phyloP scores from a whole-genome alignment of 306 rosid genomes.

The Vigna mungo region DNA sequence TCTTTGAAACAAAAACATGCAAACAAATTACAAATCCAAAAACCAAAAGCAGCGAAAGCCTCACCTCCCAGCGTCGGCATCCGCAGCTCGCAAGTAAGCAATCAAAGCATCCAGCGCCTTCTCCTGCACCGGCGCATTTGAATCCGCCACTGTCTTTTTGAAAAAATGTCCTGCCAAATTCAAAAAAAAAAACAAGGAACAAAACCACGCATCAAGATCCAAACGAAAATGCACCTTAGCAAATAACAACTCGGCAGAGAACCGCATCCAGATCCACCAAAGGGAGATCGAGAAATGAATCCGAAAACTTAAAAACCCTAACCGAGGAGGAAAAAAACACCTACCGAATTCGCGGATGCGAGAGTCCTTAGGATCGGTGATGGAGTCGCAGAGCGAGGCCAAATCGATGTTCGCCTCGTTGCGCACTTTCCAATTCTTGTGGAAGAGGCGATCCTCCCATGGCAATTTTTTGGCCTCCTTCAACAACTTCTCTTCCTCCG shows the following conservation, averaged over 20 bases:
- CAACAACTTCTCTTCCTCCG: conserved; percentile 95
- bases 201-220: conserved; percentile 43
- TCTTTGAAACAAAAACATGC: conserved; percentile 23
- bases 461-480: conserved; percentile 99
- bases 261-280: conserved; percentile 47
- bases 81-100: conserved; percentile 92
- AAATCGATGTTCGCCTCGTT: conserved; percentile 93
- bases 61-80: conserved; percentile 95
- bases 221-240: conserved; percentile 43
- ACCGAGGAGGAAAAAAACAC: conserved; percentile 2
- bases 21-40: background rate
- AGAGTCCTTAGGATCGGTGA: conserved; percentile 92
- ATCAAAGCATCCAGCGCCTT: conserved; percentile 95
- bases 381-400: conserved; percentile 90
- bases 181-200: conserved; percentile 15
- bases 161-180: conserved; percentile 70
- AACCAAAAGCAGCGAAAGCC: background rate
- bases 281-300: conserved; percentile 33
- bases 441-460: conserved; percentile 95
- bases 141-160: conserved; percentile 87
- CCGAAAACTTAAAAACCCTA: conserved; percentile 49
- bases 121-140: conserved; percentile 98
- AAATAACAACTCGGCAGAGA: conserved; percentile 21
- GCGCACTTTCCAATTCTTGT: conserved; percentile 99
- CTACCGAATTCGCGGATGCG: conserved; percentile 96